Conservation (phyloP, 2,329 filamentous ascomycete genomes). For the Arthrobotrys sphaeroides region DNA sequence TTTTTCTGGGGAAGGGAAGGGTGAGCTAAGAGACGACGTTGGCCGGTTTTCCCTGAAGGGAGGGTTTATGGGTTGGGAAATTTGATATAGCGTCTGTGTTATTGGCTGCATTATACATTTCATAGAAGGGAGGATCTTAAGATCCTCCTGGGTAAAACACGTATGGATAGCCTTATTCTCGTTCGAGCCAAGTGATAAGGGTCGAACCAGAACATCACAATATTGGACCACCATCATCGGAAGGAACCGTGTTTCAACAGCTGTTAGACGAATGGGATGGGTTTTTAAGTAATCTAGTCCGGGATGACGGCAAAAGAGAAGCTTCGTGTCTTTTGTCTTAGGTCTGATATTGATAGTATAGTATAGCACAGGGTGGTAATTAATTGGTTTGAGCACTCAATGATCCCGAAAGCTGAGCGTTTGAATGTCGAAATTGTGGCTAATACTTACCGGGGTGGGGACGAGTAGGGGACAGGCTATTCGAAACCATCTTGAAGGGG, state of each 20-base stretch:
- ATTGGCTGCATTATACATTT: not conserved
- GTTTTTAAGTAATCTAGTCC: constrained; percentile 5
- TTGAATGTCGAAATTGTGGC: constrained; percentile 18
- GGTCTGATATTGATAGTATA: not conserved
- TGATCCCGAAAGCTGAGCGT: not conserved
- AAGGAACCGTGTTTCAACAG: constrained; percentile 11
- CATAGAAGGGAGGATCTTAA: constrained; percentile 19
- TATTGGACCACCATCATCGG: constrained; percentile 4
- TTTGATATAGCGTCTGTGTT: constrained; percentile 5
- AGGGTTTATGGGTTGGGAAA: constrained; percentile 3
- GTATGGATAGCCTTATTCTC: constrained; percentile 6
- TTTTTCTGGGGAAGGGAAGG: constrained; percentile 4
- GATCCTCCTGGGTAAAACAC: not conserved
- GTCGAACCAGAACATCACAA: not conserved
- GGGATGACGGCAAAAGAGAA: constrained; percentile 14
- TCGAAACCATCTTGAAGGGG: not conserved
- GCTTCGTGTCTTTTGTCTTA: not conserved
- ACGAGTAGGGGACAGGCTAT: not conserved
- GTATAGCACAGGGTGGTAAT: not conserved
- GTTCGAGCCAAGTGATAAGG: constrained; percentile 15
- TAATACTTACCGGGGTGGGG: not conserved
- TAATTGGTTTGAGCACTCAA: not conserved
- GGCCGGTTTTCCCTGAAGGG: not conserved
- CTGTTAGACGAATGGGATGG: constrained; percentile 5
- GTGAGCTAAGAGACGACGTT: not conserved